Percentiles rank a stretch among this genome's conserved stretches.
phyloP scores from a whole-genome alignment of 2,329 filamentous ascomycete genomes.

The Macrophomina phaseolina region DNA sequence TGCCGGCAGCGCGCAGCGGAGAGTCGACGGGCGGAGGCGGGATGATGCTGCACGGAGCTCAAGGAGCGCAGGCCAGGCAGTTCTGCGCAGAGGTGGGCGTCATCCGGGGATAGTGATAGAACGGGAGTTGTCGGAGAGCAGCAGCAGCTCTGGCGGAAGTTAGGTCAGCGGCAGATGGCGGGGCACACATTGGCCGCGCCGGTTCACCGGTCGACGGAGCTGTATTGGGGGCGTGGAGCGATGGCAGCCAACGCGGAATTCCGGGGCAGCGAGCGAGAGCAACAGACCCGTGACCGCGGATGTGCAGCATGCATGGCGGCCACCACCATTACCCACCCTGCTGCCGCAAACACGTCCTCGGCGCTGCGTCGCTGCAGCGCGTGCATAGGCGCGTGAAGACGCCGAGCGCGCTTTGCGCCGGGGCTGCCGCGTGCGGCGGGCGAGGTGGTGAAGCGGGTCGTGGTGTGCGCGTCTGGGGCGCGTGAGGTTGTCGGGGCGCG shows the following conservation, averaged over 20 bases:
- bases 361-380: constrained; percentile 10
- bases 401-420: constrained; percentile 8
- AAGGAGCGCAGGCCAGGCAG: neutral
- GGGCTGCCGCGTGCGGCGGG: neutral
- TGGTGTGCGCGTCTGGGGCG: constrained; percentile 14
- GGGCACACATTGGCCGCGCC: constrained; percentile 16
- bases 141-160: neutral
- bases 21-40: neutral
- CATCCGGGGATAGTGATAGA: neutral
- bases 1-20: neutral
- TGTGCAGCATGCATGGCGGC: constrained; percentile 9
- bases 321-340: neutral
- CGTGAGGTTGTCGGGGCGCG: constrained; percentile 4
- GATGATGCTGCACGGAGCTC: neutral
- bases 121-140: constrained; percentile 4
- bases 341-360: constrained; percentile 9
- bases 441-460: neutral
- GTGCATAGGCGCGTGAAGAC: constrained; percentile 19
- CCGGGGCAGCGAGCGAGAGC: constrained; percentile 10
- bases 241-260: constrained; percentile 20
- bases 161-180: constrained; percentile 11
- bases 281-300: constrained; percentile 8
- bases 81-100: neutral
- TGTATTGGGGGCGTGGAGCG: constrained; percentile 20
- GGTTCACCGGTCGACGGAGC: constrained; percentile 21